Evolutionary conservation across 805 yeast genomes (phyloP).

Genomic region (Pichia membranifaciens): DNA sequence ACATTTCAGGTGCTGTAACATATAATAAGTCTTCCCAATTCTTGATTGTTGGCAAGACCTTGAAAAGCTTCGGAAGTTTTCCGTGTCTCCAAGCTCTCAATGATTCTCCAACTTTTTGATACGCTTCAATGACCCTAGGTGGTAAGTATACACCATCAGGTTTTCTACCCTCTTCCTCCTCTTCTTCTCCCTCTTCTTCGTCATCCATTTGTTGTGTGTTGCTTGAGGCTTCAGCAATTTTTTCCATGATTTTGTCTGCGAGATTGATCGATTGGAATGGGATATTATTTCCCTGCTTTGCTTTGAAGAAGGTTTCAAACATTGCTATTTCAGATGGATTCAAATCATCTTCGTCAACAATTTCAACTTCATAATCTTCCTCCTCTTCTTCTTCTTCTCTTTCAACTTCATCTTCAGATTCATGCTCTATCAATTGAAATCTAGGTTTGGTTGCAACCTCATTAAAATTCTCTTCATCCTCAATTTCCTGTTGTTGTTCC

Average conservation of each 20-base stretch:
- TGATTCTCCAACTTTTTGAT: slow-evolving; percentile 83
- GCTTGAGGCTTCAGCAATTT: slow-evolving; percentile 61
- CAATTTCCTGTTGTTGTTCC: slow-evolving; percentile 89
- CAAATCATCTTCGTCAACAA: slow-evolving; percentile 53
- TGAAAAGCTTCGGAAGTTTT: slow-evolving; percentile 91
- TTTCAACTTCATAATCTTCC: slow-evolving; percentile 36
- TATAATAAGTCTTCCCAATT: slow-evolving; percentile 95
- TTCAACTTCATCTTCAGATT: slow-evolving; percentile 30
- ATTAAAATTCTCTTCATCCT: slow-evolving; percentile 49
- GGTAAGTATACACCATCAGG: slow-evolving; percentile 81
- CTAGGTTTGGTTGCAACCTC: slow-evolving; percentile 24
- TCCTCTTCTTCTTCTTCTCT: slow-evolving; percentile 21
- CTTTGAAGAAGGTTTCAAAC: slow-evolving; percentile 68
- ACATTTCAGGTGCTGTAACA: slow-evolving; percentile 84
- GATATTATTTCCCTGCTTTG: slow-evolving; percentile 14
- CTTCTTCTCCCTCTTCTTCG: slow-evolving; percentile 19
- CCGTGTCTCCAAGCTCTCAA: slow-evolving; percentile 90
- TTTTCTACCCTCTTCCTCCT: slow-evolving; percentile 31
- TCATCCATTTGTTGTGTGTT: slow-evolving; percentile 19
- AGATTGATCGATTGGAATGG: slow-evolving; percentile 52
- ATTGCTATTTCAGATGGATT: slow-evolving; percentile 80
- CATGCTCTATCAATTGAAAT: slow-evolving; percentile 30
- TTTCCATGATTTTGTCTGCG: slow-evolving; percentile 92
- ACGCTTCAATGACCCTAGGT: slow-evolving; percentile 93
- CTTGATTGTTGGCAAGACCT: slow-evolving; percentile 83